Conservation (phyloP, 192 early-diverging fungal genomes). For the Backusella psychrophila region DNA sequence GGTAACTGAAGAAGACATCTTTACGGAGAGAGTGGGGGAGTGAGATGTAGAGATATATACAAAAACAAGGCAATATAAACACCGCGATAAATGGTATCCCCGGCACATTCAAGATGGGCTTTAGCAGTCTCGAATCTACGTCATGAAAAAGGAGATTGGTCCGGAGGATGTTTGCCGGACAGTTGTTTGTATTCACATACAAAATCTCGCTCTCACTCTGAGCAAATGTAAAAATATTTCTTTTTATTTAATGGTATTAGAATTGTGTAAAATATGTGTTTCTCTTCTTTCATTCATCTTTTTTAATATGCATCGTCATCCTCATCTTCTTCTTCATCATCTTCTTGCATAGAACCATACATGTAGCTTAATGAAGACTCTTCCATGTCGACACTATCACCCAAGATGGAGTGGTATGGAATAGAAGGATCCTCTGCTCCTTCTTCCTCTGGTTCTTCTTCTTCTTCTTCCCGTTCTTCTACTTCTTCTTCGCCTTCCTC, state of each 20-base stretch:
- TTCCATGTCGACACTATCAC: neutral
- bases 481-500: neutral
- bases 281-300: neutral
- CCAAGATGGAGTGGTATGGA: neutral
- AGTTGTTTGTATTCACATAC: neutral
- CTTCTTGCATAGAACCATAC: neutral
- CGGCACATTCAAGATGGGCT: neutral
- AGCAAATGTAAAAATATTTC: neutral
- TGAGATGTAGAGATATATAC: neutral
- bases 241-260: neutral
- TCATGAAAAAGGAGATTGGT: neutral
- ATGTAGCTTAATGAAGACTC: neutral
- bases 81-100: constrained; percentile 2
- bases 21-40: neutral
- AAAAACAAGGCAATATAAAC: constrained; percentile 9
- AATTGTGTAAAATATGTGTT: no score
- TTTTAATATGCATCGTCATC: neutral
- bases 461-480: neutral
- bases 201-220: no score
- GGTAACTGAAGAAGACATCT: constrained; percentile 23
- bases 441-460: neutral
- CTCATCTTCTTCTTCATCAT: neutral
- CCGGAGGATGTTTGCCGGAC: neutral
- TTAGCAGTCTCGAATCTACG: neutral
- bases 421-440: neutral